Conservation (phyloP, 352 stramenopile genomes). For the Phytopythium cucurbitacearum region DNA sequence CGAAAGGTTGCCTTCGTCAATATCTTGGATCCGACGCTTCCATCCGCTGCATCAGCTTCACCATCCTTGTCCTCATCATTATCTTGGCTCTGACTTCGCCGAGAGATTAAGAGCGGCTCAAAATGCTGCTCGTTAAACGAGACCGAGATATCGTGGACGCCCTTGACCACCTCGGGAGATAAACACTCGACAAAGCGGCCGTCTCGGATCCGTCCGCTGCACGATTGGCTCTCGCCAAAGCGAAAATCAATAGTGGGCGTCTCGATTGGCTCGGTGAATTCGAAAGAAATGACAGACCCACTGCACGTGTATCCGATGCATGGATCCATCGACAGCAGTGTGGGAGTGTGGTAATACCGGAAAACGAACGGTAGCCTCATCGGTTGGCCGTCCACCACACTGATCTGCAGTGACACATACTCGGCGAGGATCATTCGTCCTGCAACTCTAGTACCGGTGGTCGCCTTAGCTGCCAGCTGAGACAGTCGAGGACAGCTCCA, state of each 20-base stretch:
- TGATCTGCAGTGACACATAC: constrained; percentile 48
- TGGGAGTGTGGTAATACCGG: constrained; percentile 47
- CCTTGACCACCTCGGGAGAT: constrained; percentile 42
- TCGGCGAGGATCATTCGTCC: constrained; percentile 41
- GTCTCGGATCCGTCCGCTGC: constrained; percentile 27
- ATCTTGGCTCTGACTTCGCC: background rate
- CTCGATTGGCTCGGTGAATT: constrained; percentile 53
- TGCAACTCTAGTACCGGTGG: constrained; percentile 3
- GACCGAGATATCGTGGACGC: constrained; percentile 37
- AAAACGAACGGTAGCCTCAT: constrained; percentile 48
- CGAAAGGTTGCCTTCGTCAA: constrained; percentile 29
- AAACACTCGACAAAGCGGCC: constrained; percentile 58
- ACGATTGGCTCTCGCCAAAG: constrained; percentile 36
- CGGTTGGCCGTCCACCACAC: constrained; percentile 45
- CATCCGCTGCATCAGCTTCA: background rate
- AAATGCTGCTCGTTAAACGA: constrained; percentile 74
- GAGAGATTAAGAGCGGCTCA: constrained; percentile 17
- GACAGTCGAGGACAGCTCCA: constrained; percentile 48
- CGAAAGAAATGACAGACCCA: constrained; percentile 57
- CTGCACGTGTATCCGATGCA: constrained; percentile 56
- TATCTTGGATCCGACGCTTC: background rate
- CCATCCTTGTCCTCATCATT: constrained; percentile 2
- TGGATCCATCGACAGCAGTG: constrained; percentile 46
- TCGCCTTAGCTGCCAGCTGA: constrained; percentile 8
- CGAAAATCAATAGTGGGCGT: constrained; percentile 58